Base-by-base conservation (phyloP, 257 asterid genomes). In the Penstemon newberryi region DNA sequence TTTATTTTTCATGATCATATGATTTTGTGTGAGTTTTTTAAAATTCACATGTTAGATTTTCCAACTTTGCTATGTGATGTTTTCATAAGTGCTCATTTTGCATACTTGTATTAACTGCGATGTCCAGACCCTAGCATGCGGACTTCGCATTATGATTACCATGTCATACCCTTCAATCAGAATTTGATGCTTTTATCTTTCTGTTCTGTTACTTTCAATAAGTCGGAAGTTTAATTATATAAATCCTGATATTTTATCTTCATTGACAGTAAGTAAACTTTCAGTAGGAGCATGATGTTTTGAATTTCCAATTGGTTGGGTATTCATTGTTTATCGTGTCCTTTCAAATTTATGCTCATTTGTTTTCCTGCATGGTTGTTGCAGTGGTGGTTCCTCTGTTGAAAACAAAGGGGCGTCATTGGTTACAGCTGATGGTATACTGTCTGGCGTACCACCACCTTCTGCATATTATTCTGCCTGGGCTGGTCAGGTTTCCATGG, bases 401-500 rank as follows among this genome's bases (percentile, higher is more conserved):
- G 96, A 84, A 77, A 73, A 70, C 70, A 83, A 86, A 81, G 85
- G 76, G 58, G 65, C 79, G 54, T 68, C 75, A 6, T 18, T 67
- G 37, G 83, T 80, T 44, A 25, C 77, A 36, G 70, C 72, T 71
- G 88, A 83, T 70, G 82, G 78, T 67, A 56, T 61, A 42, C 77
- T 85, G 75, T 77, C 89, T 69, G 82, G 63, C 60, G 47, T 73
- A 61, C 90, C 78, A 54, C 81, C 74, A 66, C 56, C 84, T 57
- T 66, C 88, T 68, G 84, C 84, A 65, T 74, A 83, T 80, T 92
- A 78, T 64, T 69, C 91, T 71, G 68, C 90, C 57, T 89, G 96
- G 97, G 78, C 95, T 5, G 96, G 99, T 77, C 96, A 89, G 80
- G 82, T 87, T 39, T 87, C 99, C 65, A 89, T 94, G 99, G 97